Evolutionary conservation across 306 rosid genomes (phyloP), one percentile per base, ranked within the genome.

Genomic region (Hippophae tibetana): DNA sequence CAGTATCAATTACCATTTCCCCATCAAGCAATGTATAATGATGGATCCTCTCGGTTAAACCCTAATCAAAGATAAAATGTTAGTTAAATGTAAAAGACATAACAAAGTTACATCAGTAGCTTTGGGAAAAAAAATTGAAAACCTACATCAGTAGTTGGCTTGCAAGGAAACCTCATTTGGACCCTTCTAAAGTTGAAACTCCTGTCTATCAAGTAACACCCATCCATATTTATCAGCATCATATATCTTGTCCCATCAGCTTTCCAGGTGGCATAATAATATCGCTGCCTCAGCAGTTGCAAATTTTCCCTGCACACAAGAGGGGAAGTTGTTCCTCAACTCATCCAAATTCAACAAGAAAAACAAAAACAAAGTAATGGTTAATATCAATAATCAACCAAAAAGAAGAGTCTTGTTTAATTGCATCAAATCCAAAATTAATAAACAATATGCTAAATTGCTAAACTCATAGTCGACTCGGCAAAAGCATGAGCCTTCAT

Each of bases 261-360:
- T 85, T 90, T 90, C 97, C 97, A 90, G 11, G 97, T 90, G 62
- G 97, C 97, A 81, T 90, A 90, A 70, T 90, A 90, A 73, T 86
- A 90, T 31, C 95, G 97, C 61, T 90, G 97, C 71, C 92, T 76
- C 74, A 90, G 76, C 69, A 90, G 78, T 74, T 86, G 95, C 60
- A 90, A 78, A 73, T 90, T 90, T 2, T 84, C 95, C 81, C 97
- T 90, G 86, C 61, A 82, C 25, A 54, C 52, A 72, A 65, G 13
- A 68, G 68, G 38, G 38, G 38, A 31, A 31, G 38, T 31, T 31
- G 38, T 31, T 31, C 38, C 38, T 31, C 38, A 31, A 4, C 38
- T 31, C 4, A 31, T 31, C 38, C 38, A 31, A 31, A 31, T 31
- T 4, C 38, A 31, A 31, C 38, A 31, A 31, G 3, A 31, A 31